These are phyloP conservation scores for Hylodesmum podocarpum DNA, from an alignment of 306 rosid genomes.

Conservation along the genomic window DNA sequence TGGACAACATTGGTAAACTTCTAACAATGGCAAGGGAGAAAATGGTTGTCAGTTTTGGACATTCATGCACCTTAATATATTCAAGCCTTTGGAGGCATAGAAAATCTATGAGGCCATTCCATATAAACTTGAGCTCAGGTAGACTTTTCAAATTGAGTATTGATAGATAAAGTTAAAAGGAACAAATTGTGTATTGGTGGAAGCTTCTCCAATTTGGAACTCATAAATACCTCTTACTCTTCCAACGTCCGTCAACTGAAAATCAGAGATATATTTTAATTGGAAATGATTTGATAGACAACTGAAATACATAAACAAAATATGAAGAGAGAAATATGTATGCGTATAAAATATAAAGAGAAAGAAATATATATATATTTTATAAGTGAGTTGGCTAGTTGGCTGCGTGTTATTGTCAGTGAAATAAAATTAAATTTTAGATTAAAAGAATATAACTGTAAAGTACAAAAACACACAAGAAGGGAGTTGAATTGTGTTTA, in stretches of 20 bases:
- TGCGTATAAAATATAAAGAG: no score
- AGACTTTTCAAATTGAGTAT: fast-evolving
- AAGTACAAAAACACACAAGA: no score
- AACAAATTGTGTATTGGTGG: neutral
- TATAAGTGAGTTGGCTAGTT: no score
- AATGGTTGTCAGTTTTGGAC: neutral
- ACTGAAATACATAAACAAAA: no score
- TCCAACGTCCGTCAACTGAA: no score
- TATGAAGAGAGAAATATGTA: no score
- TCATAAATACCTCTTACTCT: neutral
- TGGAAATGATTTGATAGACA: neutral
- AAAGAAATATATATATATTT: no score
- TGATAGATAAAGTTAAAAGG: neutral
- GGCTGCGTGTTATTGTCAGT: no score
- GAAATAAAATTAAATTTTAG: no score
- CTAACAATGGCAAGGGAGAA: neutral
- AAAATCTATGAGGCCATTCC: neutral
- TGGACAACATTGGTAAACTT: neutral
- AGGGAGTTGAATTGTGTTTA: no score
- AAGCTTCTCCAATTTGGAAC: neutral
- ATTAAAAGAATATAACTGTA: no score
- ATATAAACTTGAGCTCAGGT: neutral
- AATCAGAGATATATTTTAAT: no score
- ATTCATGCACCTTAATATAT: neutral
- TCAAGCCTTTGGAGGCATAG: neutral